phyloP scores from a whole-genome alignment of 129 eudicot species.

The Flaveria sonorensis region DNA sequence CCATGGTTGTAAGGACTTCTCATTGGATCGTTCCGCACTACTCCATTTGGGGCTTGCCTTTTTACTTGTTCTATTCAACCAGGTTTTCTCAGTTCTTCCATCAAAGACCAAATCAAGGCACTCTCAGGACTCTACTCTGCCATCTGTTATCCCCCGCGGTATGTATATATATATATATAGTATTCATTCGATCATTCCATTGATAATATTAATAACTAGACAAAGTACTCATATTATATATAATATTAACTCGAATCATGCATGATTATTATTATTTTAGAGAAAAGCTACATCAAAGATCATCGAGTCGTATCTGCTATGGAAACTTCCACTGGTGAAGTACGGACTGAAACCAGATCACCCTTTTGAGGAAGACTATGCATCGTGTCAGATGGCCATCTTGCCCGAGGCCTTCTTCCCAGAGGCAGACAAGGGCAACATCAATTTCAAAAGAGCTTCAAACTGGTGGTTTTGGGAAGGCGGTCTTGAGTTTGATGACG shows the following conservation, averaged over 20 bases:
- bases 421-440: conserved; percentile 79
- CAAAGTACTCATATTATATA: too few relatives aligned
- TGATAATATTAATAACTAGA: too few relatives aligned
- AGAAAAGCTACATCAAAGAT: conserved; percentile 58
- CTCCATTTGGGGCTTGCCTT: conserved; percentile 92
- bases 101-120: conserved; percentile 81
- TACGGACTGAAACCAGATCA: conserved; percentile 89
- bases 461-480: conserved; percentile 90
- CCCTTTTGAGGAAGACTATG: conserved; percentile 95
- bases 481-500: conserved; percentile 76
- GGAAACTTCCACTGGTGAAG: conserved; percentile 85
- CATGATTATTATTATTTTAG: conserved; percentile 1
- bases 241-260: too few relatives aligned
- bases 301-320: conserved; percentile 73
- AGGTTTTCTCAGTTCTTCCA: conserved; percentile 89
- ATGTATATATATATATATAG: background rate
- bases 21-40: conserved; percentile 99
- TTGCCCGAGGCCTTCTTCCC: conserved; percentile 75
- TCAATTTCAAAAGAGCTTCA: conserved; percentile 59
- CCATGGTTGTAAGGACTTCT: conserved; percentile 82
- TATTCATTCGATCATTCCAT: too few relatives aligned
- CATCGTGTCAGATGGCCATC: conserved; percentile 93
- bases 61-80: conserved; percentile 89
- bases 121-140: conserved; percentile 57
- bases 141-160: conserved; percentile 69